These are phyloP conservation scores for Ogataea nitratoaversa DNA, from an alignment of 805 yeast species.

Conservation along the genomic window DNA sequence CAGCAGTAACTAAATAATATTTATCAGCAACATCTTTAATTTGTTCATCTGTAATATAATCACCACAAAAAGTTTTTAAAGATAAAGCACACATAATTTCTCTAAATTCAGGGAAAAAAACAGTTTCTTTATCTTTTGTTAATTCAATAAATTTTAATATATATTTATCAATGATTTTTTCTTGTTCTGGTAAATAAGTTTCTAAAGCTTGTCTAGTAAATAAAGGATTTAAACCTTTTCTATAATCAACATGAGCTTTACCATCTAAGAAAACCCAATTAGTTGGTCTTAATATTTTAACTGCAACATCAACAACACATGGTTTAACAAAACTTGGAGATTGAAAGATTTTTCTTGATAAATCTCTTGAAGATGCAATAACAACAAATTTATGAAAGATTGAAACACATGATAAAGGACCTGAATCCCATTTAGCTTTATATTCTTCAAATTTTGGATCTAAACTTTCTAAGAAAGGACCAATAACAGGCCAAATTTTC, in stretches of 20 bases:
- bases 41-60: slow-evolving; percentile 88
- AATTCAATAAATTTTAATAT: slow-evolving; percentile 57
- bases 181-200: slow-evolving; percentile 80
- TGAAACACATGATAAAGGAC: slow-evolving; percentile 93
- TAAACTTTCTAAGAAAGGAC: slow-evolving; percentile 90
- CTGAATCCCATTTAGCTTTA: slow-evolving; percentile 89
- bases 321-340: slow-evolving; percentile 91
- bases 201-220: slow-evolving; percentile 83
- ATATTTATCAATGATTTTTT: slow-evolving; percentile 78
- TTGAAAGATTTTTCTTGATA: slow-evolving; percentile 80
- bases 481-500: slow-evolving; percentile 92
- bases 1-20: slow-evolving; percentile 89
- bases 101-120: slow-evolving; percentile 90
- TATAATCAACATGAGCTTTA: slow-evolving; percentile 89
- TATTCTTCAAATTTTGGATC: slow-evolving; percentile 96
- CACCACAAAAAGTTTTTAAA: slow-evolving; percentile 91
- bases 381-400: slow-evolving; percentile 97
- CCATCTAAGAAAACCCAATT: slow-evolving; percentile 99
- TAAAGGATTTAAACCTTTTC: slow-evolving; percentile 84
- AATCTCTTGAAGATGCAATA: slow-evolving; percentile 82
- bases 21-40: slow-evolving; percentile 86
- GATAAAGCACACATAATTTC: slow-evolving; percentile 95
- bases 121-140: slow-evolving; percentile 57
- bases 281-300: slow-evolving; percentile 87
- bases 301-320: slow-evolving; percentile 96